These are phyloP conservation scores for Pisolithus sp. DNA, from an alignment of 768 basidiomycete species.

Conservation along the genomic window DNA sequence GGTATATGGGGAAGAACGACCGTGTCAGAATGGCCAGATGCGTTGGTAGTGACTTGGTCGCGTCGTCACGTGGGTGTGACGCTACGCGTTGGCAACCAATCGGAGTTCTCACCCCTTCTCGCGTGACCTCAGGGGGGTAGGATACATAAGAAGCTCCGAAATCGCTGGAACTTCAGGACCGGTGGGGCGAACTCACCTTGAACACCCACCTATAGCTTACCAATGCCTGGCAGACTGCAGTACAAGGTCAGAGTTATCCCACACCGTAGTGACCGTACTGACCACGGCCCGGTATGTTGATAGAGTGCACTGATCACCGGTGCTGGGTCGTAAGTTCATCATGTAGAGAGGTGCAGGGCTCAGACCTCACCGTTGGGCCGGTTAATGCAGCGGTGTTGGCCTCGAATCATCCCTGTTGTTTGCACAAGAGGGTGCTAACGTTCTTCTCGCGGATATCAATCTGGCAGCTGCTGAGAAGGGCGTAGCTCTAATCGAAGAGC, in stretches of 20 bases:
- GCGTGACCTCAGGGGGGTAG: no score
- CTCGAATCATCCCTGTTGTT: conserved; percentile 94
- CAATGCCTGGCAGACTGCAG: conserved; percentile 63
- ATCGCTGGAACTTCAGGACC: no score
- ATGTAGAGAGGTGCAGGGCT: neutral
- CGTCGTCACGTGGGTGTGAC: conserved; percentile 3
- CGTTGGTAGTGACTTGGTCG: no score
- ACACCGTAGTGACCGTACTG: conserved; percentile 3
- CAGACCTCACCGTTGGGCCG: conserved; percentile 6
- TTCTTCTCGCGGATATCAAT: conserved; percentile 88
- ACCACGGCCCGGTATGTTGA: conserved; percentile 3
- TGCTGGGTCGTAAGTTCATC: conserved; percentile 68
- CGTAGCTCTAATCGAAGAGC: conserved; percentile 53
- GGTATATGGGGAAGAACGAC: no score
- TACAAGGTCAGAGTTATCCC: conserved; percentile 44
- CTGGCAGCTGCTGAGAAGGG: conserved; percentile 62
- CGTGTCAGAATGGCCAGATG: no score
- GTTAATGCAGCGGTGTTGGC: conserved; percentile 75
- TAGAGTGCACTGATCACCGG: conserved; percentile 82
- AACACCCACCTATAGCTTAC: neutral
- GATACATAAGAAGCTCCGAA: no score
- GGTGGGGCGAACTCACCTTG: neutral
- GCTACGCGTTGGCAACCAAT: neutral
- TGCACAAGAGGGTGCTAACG: conserved; percentile 88
- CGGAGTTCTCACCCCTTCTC: no score